Evolutionary conservation across 306 rosid species (phyloP), one percentile per base, ranked within the genome.

Genomic region (Malus asiatica): DNA sequence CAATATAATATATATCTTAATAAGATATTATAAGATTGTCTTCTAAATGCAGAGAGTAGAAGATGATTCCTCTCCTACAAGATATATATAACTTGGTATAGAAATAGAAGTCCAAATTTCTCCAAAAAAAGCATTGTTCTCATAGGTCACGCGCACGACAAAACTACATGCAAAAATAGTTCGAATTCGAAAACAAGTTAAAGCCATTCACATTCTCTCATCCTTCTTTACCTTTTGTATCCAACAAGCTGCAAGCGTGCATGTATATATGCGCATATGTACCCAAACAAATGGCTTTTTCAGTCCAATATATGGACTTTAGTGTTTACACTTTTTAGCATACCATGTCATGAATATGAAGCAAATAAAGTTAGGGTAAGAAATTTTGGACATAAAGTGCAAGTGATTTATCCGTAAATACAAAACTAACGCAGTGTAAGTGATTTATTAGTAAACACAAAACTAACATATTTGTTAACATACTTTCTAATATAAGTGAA

Each of bases 81-180:
- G 45, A 42, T 42, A 42, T 42, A 15, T 16, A 5, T 51, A 51
- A 51, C 55, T 5, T 51, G 55, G 29, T 25, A 61, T 27, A 27
- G 32, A 4, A 5, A 61, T 13, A 27, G 32, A 1, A 13, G 66
- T 18, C 1, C 18, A 64, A 32, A 64, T 59, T 19, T 40, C 35
- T 59, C 12, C 2, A 60, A 42, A 73, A 72, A 74, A 48, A 30
- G 10, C 40, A 48, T 73, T 18, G 44, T 45, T 53, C 51, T 44
- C 5, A 19, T 61, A 74, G 70, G 30, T 58, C 70, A 66, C 70
- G 20, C 69, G 63, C 69, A 73, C 60, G 18, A 46, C 78, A 66
- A 57, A 65, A 57, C 61, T 62, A 45, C 58, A 64, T 32, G 68
- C 68, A 32, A 64, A 32, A 64, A 64, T 32, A 64, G 68, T 64